A percentile compares a stretch with the other conserved stretches of the same genome.
Evolutionary conservation across 2,329 filamentous ascomycete species (phyloP).

Genomic region (Colletotrichum shisoi): DNA sequence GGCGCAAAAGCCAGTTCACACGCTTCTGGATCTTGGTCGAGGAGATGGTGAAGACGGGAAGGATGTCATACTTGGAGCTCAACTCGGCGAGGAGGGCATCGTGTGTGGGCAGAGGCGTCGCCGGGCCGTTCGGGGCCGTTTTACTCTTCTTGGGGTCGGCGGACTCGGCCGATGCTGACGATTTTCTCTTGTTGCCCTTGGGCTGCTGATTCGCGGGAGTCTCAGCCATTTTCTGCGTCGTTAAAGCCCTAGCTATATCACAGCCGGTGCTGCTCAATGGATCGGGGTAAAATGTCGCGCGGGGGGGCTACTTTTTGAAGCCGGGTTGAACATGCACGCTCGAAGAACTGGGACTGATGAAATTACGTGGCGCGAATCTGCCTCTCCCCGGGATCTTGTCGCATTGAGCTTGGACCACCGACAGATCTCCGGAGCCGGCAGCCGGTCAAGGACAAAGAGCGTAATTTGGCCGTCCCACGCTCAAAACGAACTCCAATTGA

Average conservation of each 20-base stretch:
- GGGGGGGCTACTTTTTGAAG: conserved; percentile 3
- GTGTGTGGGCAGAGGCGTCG: conserved; percentile 50
- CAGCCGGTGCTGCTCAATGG: conserved; percentile 8
- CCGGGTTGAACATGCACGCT: background rate
- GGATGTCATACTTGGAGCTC: conserved; percentile 58
- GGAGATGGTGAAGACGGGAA: conserved; percentile 64
- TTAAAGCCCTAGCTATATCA: conserved; percentile 13
- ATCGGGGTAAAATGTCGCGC: background rate
- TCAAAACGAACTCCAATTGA: background rate
- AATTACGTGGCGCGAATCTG: conserved; percentile 20
- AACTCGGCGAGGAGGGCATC: conserved; percentile 56
- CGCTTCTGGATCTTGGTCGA: conserved; percentile 67
- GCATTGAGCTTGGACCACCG: conserved; percentile 30
- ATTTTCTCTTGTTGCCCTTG: conserved; percentile 28
- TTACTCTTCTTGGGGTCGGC: conserved; percentile 33
- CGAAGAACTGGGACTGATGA: conserved; percentile 4
- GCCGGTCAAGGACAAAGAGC: background rate
- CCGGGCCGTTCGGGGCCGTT: conserved; percentile 36
- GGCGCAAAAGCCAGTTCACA: conserved; percentile 55
- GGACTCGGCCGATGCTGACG: conserved; percentile 17
- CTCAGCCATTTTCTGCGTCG: conserved; percentile 22
- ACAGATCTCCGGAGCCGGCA: conserved; percentile 20
- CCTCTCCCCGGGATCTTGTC: conserved; percentile 29
- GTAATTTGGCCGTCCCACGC: background rate
- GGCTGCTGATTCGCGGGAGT: conserved; percentile 1